A percentile compares a stretch with the other conserved stretches of the same genome.
phyloP scores from a whole-genome alignment of 108 stramenopile genomes.

The Conticribra guillardii region DNA sequence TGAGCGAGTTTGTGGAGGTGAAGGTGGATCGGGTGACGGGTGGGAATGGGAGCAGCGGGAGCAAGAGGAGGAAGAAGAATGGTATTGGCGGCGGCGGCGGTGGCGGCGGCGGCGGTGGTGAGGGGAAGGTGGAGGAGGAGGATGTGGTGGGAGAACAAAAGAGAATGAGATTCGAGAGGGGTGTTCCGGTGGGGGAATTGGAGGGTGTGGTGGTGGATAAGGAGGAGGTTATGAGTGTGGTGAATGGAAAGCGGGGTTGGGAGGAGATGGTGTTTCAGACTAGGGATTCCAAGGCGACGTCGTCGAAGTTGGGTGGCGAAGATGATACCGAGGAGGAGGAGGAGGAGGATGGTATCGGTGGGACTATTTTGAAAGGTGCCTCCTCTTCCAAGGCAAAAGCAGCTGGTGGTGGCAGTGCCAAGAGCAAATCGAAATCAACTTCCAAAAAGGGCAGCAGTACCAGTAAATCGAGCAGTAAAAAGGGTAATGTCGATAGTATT shows the following conservation, averaged over 20 bases:
- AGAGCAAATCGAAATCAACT: background rate
- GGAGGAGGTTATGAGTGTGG: background rate
- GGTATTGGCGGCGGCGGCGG: slow-evolving; percentile 5
- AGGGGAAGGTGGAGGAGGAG: background rate
- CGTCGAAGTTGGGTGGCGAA: slow-evolving; percentile 23
- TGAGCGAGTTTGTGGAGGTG: slow-evolving; percentile 83
- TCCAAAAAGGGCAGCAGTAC: slow-evolving; percentile 7
- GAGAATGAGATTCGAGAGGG: slow-evolving; percentile 79
- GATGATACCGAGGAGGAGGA: slow-evolving; percentile 25
- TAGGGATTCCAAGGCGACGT: slow-evolving; percentile 13
- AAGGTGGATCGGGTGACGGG: slow-evolving; percentile 71
- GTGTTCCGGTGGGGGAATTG: slow-evolving; percentile 65
- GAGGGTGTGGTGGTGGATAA: slow-evolving; percentile 34
- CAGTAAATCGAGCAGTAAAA: slow-evolving; percentile 30
- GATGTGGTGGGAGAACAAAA: background rate
- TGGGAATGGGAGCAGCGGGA: slow-evolving; percentile 17
- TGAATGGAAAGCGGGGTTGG: slow-evolving; percentile 26
- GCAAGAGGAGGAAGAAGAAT: slow-evolving; percentile 18
- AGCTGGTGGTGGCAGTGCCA: background rate
- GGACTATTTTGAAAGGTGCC: background rate
- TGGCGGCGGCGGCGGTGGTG: slow-evolving; percentile 5
- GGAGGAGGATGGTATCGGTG: slow-evolving; percentile 28
- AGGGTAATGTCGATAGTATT: slow-evolving; percentile 37
- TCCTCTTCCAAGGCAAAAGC: slow-evolving; percentile 1
- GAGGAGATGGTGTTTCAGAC: slow-evolving; percentile 34